These are phyloP conservation scores for Psidium guajava DNA, from an alignment of 345 rosid genomes.

Conservation along the genomic window DNA sequence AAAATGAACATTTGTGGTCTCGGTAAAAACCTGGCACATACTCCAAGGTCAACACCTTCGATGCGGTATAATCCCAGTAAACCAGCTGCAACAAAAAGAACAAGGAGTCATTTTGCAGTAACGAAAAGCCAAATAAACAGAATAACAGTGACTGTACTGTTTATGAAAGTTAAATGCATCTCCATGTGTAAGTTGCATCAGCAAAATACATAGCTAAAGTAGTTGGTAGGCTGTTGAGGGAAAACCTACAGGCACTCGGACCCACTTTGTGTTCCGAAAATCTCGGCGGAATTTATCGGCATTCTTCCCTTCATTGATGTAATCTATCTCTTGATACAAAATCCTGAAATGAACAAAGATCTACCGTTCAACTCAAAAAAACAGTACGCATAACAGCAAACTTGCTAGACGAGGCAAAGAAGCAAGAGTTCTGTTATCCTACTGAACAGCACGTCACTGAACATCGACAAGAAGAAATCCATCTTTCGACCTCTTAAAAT, in stretches of 20 bases:
- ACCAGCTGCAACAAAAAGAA: conserved; percentile 42
- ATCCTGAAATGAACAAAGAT: conserved; percentile 39
- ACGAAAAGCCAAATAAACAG: neutral
- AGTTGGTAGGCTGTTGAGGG: conserved; percentile 2
- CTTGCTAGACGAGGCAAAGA: neutral
- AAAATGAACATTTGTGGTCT: conserved; percentile 6
- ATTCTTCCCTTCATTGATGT: conserved; percentile 91
- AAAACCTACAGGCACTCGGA: conserved; percentile 82
- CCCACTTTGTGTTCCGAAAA: conserved; percentile 90
- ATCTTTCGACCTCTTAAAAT: neutral
- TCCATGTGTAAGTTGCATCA: neutral
- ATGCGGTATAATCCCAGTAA: conserved; percentile 87
- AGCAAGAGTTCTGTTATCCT: neutral
- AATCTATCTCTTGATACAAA: conserved; percentile 88
- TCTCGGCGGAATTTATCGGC: conserved; percentile 85
- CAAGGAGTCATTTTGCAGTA: neutral
- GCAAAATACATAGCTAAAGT: neutral
- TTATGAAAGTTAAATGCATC: neutral
- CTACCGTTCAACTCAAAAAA: neutral
- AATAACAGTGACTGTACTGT: neutral
- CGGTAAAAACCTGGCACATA: conserved; percentile 75
- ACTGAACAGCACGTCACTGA: neutral
- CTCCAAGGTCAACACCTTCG: conserved; percentile 91
- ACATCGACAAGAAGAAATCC: neutral
- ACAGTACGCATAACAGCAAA: neutral